Evolutionary conservation across 345 rosid species (phyloP).

Genomic region (Citrus medica): DNA sequence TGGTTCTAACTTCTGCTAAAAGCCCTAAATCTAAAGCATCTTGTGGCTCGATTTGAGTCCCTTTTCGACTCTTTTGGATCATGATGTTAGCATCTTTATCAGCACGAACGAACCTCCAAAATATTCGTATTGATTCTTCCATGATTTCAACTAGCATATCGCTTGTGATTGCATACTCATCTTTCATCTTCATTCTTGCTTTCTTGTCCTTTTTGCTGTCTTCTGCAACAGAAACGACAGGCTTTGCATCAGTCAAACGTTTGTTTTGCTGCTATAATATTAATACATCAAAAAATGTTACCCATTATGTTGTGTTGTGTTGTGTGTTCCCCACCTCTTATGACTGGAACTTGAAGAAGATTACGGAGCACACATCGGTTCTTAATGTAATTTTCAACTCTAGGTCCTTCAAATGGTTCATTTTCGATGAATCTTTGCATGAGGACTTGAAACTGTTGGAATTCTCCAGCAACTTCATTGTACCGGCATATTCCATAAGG

Average conservation of each 20-base stretch:
- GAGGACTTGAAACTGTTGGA: conserved; percentile 89
- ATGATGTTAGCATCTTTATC: conserved; percentile 54
- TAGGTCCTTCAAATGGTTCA: conserved; percentile 77
- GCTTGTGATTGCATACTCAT: conserved; percentile 43
- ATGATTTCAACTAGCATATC: conserved; percentile 72
- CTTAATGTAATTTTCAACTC: conserved; percentile 67
- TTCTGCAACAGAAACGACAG: conserved; percentile 40
- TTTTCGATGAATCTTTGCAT: conserved; percentile 86
- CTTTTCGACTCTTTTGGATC: conserved; percentile 37
- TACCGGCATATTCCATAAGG: conserved; percentile 44
- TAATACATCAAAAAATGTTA: conserved; percentile 10
- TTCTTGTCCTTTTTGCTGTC: conserved; percentile 57
- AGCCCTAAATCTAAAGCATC: conserved; percentile 47
- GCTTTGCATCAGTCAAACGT: conserved; percentile 5
- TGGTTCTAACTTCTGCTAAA: conserved; percentile 43
- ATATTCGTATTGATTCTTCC: conserved; percentile 89
- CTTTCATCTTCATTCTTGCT: conserved; percentile 37
- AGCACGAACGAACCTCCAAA: conserved; percentile 77
- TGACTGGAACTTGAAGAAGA: conserved; percentile 88
- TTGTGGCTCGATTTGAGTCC: conserved; percentile 58
- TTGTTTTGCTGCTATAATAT: not conserved
- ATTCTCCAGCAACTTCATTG: conserved; percentile 86
- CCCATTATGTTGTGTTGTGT: not conserved
- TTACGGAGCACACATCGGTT: conserved; percentile 67
- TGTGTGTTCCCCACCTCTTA: conserved; percentile 51